Evolutionary conservation across 176 grass and related monocot genomes (phyloP).

Genomic region (Eleusine coracana): DNA sequence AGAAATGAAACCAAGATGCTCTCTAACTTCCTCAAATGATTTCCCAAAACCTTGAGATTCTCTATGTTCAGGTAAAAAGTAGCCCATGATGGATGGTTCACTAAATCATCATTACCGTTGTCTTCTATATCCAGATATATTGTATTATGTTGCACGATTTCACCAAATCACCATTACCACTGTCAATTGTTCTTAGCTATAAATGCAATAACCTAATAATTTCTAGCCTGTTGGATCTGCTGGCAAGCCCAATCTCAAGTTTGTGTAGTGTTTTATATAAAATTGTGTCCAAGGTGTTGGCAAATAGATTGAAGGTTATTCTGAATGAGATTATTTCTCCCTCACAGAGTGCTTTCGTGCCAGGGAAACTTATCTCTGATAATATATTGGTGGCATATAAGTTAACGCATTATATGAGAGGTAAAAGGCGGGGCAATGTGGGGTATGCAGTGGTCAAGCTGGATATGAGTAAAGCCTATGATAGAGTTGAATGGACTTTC

Average conservation of each 20-base stretch:
- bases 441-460: neutral
- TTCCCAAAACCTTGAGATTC: slow-evolving; percentile 14
- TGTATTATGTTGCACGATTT: too few species aligned
- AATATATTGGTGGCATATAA: neutral
- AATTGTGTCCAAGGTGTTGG: neutral
- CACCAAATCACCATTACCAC: too few species aligned
- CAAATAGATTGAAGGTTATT: neutral
- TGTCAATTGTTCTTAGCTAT: too few species aligned
- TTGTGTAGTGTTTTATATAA: neutral
- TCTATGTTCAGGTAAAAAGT: neutral
- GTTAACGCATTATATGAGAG: neutral
- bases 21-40: slow-evolving; percentile 19
- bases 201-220: too few species aligned
- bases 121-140: too few species aligned
- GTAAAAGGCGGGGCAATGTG: neutral
- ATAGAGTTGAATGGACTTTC: neutral
- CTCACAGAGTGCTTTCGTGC: neutral
- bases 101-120: too few species aligned
- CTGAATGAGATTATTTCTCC: neutral
- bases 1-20: neutral
- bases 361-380: neutral
- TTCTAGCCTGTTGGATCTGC: too few species aligned
- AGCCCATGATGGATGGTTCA: too few species aligned
- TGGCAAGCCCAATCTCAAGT: too few species aligned
- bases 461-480: neutral